Evolutionary conservation across 129 eudicot species (phyloP).

Genomic region (Arctium lappa): DNA sequence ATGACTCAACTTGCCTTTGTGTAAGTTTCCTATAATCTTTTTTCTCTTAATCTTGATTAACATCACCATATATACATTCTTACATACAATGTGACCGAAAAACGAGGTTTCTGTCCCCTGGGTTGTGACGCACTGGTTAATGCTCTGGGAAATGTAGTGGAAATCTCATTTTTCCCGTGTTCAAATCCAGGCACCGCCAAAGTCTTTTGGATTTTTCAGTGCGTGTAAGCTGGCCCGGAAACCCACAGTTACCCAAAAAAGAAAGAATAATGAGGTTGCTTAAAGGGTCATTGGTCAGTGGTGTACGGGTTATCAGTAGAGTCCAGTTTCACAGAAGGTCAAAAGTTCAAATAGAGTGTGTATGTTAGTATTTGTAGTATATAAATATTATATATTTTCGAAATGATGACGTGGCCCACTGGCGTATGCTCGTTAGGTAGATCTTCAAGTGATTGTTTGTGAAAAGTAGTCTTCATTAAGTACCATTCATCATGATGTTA

Average conservation of each 20-base stretch:
- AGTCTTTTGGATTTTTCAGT: neutral
- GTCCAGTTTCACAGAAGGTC: neutral
- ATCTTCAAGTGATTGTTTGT: neutral
- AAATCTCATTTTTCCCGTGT: too few species aligned
- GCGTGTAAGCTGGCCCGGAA: too few species aligned
- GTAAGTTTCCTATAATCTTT: constrained; percentile 38
- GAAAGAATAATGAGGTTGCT: too few species aligned
- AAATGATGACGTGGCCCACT: neutral
- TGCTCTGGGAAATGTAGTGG: too few species aligned
- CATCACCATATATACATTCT: neutral
- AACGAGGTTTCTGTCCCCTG: neutral
- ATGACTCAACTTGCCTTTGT: constrained; percentile 68
- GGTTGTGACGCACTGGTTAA: neutral
- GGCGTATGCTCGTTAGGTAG: neutral
- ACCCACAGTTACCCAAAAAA: neutral
- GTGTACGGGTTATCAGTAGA: neutral
- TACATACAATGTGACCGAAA: neutral
- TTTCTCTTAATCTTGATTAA: constrained; percentile 3
- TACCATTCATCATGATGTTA: constrained; percentile 13
- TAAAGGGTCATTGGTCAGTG: too few species aligned
- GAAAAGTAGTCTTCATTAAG: constrained; percentile 10
- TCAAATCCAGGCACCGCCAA: neutral
- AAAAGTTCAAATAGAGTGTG: neutral
- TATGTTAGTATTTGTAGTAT: neutral
- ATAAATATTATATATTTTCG: neutral